Evolutionary conservation across 169 alveolate genomes (phyloP).

Genomic region (Cryptosporidium tyzzeri): DNA sequence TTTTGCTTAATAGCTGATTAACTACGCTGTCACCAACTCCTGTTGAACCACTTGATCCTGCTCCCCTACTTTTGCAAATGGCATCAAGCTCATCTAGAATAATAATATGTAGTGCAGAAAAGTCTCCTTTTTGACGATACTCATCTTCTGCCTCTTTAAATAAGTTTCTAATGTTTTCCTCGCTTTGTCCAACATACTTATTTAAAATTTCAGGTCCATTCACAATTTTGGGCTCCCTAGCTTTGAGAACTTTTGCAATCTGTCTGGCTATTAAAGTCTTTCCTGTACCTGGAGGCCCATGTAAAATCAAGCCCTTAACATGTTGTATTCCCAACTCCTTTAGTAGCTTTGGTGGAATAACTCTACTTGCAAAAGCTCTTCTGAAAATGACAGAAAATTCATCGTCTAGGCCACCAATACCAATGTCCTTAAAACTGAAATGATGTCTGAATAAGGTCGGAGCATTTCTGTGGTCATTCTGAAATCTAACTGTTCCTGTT

Average conservation of each 20-base stretch:
- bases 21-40: conserved; percentile 98
- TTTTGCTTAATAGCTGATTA: conserved; percentile 97
- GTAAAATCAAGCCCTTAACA: conserved; percentile 95
- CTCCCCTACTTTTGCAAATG: conserved; percentile 97
- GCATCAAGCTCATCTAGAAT: conserved; percentile 99
- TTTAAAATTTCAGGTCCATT: conserved; percentile 93
- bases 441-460: conserved; percentile 85
- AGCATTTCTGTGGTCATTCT: conserved; percentile 77
- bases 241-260: conserved; percentile 95
- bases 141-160: conserved; percentile 98
- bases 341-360: conserved; percentile 96
- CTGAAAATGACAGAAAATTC: conserved; percentile 98
- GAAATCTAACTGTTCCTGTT: conserved; percentile 64
- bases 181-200: conserved; percentile 98
- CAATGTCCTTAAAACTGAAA: conserved; percentile 92
- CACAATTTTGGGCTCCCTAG: conserved; percentile 94
- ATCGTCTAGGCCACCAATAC: conserved; percentile 93
- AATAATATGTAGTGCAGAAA: conserved; percentile 96
- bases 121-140: conserved; percentile 93
- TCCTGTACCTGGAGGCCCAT: conserved; percentile 99
- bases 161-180: conserved; percentile 96
- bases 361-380: conserved; percentile 99
- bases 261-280: conserved; percentile 99
- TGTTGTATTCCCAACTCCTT: conserved; percentile 98
- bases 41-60: conserved; percentile 88